Base-by-base conservation (phyloP, 1,284 basidiomycete genomes). In the Porogramme epimiltina region DNA sequence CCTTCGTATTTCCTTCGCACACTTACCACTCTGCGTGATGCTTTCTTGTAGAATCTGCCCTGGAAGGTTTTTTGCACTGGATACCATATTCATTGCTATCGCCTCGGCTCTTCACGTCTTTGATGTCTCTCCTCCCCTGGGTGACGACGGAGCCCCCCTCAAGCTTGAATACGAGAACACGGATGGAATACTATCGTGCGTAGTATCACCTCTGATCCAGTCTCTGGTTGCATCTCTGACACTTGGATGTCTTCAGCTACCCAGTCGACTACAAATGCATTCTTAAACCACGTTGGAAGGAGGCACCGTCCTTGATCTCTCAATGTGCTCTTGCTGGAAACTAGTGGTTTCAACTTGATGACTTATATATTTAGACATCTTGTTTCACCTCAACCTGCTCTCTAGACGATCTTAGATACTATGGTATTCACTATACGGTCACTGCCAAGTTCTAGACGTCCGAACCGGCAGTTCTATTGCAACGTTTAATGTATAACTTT, bases 21-120 rank as follows among this genome's bases (percentile, higher is more conserved):
- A 37, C 5, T n/a, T 37, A 9, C 34, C n/a, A 4, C 33, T 9
- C 22, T 10, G n/a, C 9, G n/a, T n/a, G n/a, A n/a, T n/a, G 25
- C 34, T 13, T 4, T n/a, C 11, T 3, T 4, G 1, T 28, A 57
- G 55, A n/a, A 53, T 53, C 10, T 59, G 57, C 26, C 57, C 57
- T 4, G 57, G 54, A 15, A 41, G 49, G 8, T 22, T 51, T 33
- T 51, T 45, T 20, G 54, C 54, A 3, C 33, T 45, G 2, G 28
- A 22, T 4, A 18, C 36, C 1, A 28, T 55, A 6, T 51, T 47
- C 34, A 46, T 55, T 11, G 49, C 26, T 20, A 24, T 47, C 16
- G 54, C 49, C 13, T 55, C 45, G 13, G 18, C 41, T 16, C 38
- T 51, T 16, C 45, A 51, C 28, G 49, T 47, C 10, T 51, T 36